Percentiles rank a stretch among this genome's conserved stretches.
Conservation (phyloP, 371 early-diverging fungal species). For the Mortierella sp. region DNA sequence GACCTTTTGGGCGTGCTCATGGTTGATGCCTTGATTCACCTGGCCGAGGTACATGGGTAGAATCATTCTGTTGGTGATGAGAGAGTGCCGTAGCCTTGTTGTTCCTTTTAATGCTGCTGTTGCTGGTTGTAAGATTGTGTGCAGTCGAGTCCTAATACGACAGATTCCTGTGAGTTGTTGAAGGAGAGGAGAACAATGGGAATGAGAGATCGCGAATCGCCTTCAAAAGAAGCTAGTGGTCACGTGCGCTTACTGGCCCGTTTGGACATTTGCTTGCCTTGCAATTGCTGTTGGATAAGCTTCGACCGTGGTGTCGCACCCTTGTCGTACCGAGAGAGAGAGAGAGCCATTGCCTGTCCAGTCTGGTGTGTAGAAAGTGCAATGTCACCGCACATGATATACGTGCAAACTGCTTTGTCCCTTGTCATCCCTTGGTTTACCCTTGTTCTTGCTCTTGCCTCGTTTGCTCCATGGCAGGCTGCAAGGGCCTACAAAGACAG, state of each 20-base stretch:
- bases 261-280: too few species aligned
- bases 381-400: too few species aligned
- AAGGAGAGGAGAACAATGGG: neutral
- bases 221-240: neutral
- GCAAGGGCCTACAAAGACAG: neutral
- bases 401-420: too few species aligned
- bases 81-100: too few species aligned
- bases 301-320: too few species aligned
- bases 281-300: too few species aligned
- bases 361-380: too few species aligned
- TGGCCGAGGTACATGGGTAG: conserved; percentile 33
- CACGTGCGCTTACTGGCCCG: neutral
- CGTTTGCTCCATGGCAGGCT: too few species aligned
- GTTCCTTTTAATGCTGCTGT: neutral
- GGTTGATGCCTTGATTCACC: conserved; percentile 33
- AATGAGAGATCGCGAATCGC: conserved; percentile 1
- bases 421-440: too few species aligned
- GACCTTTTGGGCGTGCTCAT: conserved; percentile 27
- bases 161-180: neutral
- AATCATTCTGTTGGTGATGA: conserved; percentile 12
- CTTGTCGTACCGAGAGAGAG: too few species aligned
- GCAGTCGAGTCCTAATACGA: neutral
- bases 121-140: neutral
- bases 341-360: too few species aligned
- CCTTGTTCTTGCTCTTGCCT: too few species aligned